Percentiles rank a stretch among this genome's conserved stretches.
phyloP scores from a whole-genome alignment of 345 rosid species.

The Turnera subulata region DNA sequence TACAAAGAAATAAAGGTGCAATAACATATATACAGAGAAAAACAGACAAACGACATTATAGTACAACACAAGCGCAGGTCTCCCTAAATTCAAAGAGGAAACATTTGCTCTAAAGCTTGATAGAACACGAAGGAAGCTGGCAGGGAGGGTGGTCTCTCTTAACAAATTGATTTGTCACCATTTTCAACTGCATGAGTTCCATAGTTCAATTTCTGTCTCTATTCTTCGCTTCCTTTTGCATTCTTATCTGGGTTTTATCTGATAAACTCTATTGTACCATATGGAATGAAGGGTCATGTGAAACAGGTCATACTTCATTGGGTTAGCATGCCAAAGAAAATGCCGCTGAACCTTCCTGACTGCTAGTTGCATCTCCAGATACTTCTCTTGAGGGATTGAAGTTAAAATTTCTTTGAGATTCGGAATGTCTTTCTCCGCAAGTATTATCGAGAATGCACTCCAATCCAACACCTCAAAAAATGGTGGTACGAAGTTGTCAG shows the following conservation, averaged over 20 bases:
- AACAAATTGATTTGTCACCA: neutral
- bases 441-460: conserved; percentile 61
- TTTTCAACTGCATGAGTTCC: neutral
- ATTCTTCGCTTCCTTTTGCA: neutral
- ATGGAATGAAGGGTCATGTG: conserved; percentile 91
- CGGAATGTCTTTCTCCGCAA: conserved; percentile 83
- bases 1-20: neutral
- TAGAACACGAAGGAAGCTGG: neutral
- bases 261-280: conserved; percentile 84
- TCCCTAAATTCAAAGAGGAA: conserved; percentile 3
- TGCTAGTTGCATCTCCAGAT: conserved; percentile 60
- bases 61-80: neutral
- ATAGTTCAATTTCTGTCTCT: neutral
- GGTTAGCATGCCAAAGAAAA: conserved; percentile 86
- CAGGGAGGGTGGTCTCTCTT: neutral
- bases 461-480: conserved; percentile 84
- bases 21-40: neutral
- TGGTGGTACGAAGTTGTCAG: conserved; percentile 87
- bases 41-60: neutral
- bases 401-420: conserved; percentile 54
- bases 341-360: conserved; percentile 75
- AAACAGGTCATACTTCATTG: conserved; percentile 79
- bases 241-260: conserved; percentile 56
- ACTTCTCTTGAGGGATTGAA: conserved; percentile 64
- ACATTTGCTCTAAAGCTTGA: neutral